A percentile compares a stretch with the other conserved stretches of the same genome.
Conservation (phyloP, 2,329 filamentous ascomycete species). For the Fusarium keratoplasticum region DNA sequence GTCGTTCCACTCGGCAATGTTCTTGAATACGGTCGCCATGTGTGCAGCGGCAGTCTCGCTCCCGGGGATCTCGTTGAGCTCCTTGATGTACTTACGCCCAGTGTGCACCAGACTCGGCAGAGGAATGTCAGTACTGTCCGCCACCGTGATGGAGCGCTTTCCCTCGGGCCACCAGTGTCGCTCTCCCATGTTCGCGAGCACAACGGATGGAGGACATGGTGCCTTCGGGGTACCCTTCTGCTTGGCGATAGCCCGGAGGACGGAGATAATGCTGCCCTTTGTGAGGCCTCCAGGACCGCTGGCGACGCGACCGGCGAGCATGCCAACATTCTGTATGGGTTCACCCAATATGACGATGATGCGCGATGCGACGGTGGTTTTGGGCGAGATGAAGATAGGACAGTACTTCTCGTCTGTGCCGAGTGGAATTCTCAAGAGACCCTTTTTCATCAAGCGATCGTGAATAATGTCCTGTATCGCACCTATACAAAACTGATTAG, state of each 20-base stretch:
- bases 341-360: constrained; percentile 83
- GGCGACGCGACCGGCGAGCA: constrained; percentile 77
- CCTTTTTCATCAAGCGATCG: constrained; percentile 70
- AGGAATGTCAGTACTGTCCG: constrained; percentile 68
- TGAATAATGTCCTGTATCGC: constrained; percentile 72
- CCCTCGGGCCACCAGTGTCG: constrained; percentile 79
- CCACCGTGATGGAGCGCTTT: constrained; percentile 68
- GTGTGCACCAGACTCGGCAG: constrained; percentile 72
- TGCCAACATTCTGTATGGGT: constrained; percentile 75
- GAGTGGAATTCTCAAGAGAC: constrained; percentile 70
- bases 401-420: constrained; percentile 73
- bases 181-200: constrained; percentile 84
- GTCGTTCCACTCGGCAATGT: constrained; percentile 63
- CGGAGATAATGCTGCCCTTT: constrained; percentile 75
- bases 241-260: constrained; percentile 62
- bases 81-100: constrained; percentile 61
- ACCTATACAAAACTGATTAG: constrained; percentile 56
- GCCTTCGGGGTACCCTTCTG: constrained; percentile 51
- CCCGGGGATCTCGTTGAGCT: constrained; percentile 70
- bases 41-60: constrained; percentile 72
- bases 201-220: constrained; percentile 64
- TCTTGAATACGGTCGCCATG: constrained; percentile 73
- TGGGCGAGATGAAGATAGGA: constrained; percentile 70
- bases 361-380: constrained; percentile 68
- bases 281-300: constrained; percentile 74